These are phyloP conservation scores for Mangifera indica DNA, from an alignment of 345 rosid genomes.

Conservation along the genomic window DNA sequence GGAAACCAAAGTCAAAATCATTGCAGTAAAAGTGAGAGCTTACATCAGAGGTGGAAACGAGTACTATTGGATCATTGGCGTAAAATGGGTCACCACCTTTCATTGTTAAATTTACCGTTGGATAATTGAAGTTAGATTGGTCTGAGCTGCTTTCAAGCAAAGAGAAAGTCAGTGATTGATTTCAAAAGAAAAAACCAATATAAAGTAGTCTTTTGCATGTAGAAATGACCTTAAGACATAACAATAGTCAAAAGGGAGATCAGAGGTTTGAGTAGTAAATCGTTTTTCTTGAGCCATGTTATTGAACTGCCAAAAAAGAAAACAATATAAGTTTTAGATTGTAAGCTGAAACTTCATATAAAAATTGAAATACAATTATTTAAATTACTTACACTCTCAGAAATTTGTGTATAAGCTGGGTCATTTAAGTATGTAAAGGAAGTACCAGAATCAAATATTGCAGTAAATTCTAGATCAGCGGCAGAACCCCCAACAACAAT, in stretches of 20 bases:
- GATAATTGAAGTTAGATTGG: slow-evolving; percentile 37
- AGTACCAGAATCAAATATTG: slow-evolving; percentile 94
- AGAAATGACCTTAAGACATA: slow-evolving; percentile 59
- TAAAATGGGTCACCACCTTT: slow-evolving; percentile 63
- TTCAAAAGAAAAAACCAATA: slow-evolving; percentile 6
- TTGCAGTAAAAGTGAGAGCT: slow-evolving; percentile 4
- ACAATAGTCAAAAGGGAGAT: slow-evolving; percentile 81
- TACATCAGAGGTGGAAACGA: slow-evolving; percentile 38
- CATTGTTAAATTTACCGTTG: slow-evolving; percentile 65
- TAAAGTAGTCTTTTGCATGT: not conserved
- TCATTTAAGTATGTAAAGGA: slow-evolving; percentile 86
- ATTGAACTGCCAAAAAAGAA: slow-evolving; percentile 61
- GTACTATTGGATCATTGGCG: slow-evolving; percentile 50
- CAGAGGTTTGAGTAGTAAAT: slow-evolving; percentile 19
- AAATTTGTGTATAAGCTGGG: slow-evolving; percentile 60
- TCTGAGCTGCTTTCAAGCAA: slow-evolving; percentile 34
- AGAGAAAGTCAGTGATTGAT: slow-evolving; percentile 5
- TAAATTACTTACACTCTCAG: slow-evolving; percentile 60
- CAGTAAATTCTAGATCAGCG: slow-evolving; percentile 50
- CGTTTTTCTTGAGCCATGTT: slow-evolving; percentile 50
- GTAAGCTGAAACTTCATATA: not conserved
- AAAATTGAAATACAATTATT: not conserved
- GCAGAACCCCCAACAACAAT: slow-evolving; percentile 57
- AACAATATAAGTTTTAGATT: not conserved
- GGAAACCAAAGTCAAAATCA: slow-evolving; percentile 2